Conservation (phyloP, 768 basidiomycete genomes). For the Calocera viscosa region DNA sequence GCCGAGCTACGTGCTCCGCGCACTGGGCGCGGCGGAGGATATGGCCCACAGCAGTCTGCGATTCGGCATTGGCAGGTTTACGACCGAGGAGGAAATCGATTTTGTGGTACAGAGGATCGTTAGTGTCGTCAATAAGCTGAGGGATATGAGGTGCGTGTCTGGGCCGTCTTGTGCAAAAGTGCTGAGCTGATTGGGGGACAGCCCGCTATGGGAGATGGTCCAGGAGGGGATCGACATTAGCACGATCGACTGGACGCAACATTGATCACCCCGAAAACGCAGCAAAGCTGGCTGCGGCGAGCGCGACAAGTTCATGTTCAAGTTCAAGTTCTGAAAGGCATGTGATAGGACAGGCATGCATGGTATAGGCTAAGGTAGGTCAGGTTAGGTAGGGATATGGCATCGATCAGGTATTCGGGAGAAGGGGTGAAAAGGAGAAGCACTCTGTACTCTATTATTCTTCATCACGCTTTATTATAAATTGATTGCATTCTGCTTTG, state of each 20-base stretch:
- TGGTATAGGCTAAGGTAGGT: not conserved
- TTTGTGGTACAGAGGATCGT: slow-evolving; percentile 83
- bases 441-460: slow-evolving; percentile 2
- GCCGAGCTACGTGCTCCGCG: slow-evolving; percentile 94
- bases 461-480: too few relatives aligned
- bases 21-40: slow-evolving; percentile 92
- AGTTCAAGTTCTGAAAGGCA: too few relatives aligned
- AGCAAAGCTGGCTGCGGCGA: too few relatives aligned
- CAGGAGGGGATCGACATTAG: slow-evolving; percentile 96
- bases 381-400: too few relatives aligned
- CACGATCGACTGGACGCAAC: slow-evolving; percentile 83
- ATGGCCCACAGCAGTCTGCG: slow-evolving; percentile 98
- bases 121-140: slow-evolving; percentile 67
- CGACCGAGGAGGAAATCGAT: slow-evolving; percentile 93
- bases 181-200: slow-evolving; percentile 23
- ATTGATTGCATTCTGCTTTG: too few relatives aligned
- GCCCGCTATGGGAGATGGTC: slow-evolving; percentile 99
- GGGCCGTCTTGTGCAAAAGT: not conserved
- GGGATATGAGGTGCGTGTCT: slow-evolving; percentile 63
- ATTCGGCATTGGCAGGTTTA: slow-evolving; percentile 96
- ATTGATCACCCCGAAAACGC: slow-evolving; percentile 29
- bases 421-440: slow-evolving; percentile 6
- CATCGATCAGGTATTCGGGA: too few relatives aligned
- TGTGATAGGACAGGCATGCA: too few relatives aligned
- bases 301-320: too few relatives aligned